Conservation (phyloP, 192 early-diverging fungal genomes). For the Entomortierella beljakovae region DNA sequence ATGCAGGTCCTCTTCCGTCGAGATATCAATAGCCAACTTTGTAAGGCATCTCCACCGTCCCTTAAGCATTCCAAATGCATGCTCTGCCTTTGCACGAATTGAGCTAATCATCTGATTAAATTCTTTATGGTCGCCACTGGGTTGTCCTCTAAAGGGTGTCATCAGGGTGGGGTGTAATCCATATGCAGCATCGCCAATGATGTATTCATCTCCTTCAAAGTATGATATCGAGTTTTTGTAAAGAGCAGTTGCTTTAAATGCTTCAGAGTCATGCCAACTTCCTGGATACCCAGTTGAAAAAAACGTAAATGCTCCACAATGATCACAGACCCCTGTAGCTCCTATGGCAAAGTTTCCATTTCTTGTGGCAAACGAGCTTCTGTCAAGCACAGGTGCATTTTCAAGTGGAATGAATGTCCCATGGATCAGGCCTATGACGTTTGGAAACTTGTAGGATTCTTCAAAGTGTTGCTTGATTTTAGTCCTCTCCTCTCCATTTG, state of each 20-base stretch:
- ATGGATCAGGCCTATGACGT: background rate
- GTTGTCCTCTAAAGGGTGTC: background rate
- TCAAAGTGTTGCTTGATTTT: background rate
- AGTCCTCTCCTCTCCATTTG: background rate
- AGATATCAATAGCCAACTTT: background rate
- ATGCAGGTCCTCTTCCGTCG: background rate
- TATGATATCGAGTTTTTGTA: background rate
- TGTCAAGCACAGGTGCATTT: background rate
- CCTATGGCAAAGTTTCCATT: conserved; percentile 1
- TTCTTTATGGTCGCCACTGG: background rate
- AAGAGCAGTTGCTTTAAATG: background rate
- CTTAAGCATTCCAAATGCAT: conserved; percentile 1
- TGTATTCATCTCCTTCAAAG: background rate
- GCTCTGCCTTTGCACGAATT: background rate
- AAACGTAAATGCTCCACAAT: background rate
- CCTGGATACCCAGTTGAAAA: background rate
- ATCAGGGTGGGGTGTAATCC: conserved; percentile 5
- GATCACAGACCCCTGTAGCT: background rate
- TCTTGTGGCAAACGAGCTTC: background rate
- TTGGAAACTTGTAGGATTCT: background rate
- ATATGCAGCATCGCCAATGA: background rate
- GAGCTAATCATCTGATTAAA: background rate
- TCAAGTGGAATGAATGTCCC: background rate
- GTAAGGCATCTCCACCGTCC: background rate
- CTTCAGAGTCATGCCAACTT: background rate